Conservation (phyloP, 768 basidiomycete species). For the Neoboletus subvelutipes region DNA sequence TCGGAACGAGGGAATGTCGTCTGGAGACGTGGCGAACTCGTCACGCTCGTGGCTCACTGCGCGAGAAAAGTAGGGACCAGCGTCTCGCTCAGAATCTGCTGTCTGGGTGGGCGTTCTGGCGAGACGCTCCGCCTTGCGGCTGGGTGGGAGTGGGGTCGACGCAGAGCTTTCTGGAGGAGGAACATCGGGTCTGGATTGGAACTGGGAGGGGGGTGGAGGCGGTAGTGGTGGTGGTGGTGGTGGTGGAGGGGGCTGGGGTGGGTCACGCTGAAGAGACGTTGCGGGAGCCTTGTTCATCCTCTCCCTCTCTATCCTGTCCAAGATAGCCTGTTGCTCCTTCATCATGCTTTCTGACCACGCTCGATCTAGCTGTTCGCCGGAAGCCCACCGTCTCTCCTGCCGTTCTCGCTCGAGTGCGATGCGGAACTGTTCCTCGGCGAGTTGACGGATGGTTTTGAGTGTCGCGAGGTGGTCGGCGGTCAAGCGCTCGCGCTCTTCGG, state of each 20-base stretch:
- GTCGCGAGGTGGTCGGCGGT: slow-evolving; percentile 38
- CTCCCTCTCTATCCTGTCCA: slow-evolving; percentile 48
- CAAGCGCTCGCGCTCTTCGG: slow-evolving; percentile 36
- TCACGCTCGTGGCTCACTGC: slow-evolving; percentile 18
- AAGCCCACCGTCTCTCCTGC: slow-evolving; percentile 48
- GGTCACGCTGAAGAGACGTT: slow-evolving; percentile 9
- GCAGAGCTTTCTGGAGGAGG: slow-evolving; percentile 7
- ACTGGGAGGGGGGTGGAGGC: background rate
- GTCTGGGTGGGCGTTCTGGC: slow-evolving; percentile 19
- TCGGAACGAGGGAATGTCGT: slow-evolving; percentile 19
- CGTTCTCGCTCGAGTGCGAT: slow-evolving; percentile 47
- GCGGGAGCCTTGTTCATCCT: slow-evolving; percentile 22
- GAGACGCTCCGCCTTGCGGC: slow-evolving; percentile 19
- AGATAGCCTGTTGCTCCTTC: slow-evolving; percentile 43
- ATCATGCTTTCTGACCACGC: slow-evolving; percentile 36
- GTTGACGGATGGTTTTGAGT: slow-evolving; percentile 43
- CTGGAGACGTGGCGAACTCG: slow-evolving; percentile 17
- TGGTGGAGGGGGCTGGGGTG: background rate
- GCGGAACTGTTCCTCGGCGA: slow-evolving; percentile 49
- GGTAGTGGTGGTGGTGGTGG: background rate
- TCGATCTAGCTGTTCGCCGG: slow-evolving; percentile 35
- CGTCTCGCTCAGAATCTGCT: slow-evolving; percentile 27
- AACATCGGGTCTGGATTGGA: slow-evolving; percentile 1
- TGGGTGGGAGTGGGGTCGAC: slow-evolving; percentile 7
- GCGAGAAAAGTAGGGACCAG: slow-evolving; percentile 17